Percentiles rank a stretch among this genome's conserved stretches.
Conservation (phyloP, 2,329 filamentous ascomycete genomes). For the Colletotrichum simmondsii region DNA sequence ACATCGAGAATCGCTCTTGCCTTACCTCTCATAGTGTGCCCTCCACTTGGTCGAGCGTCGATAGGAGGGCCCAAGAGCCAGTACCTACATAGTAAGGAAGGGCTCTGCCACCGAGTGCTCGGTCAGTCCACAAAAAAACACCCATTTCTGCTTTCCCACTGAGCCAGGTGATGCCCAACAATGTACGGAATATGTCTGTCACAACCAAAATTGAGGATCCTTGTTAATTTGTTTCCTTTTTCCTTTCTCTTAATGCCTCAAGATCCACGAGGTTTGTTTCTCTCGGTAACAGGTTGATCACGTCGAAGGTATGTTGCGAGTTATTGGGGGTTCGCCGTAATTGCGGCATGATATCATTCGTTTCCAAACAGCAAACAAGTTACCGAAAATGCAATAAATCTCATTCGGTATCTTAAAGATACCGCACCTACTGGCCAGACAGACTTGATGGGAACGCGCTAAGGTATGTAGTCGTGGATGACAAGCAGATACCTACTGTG, state of each 20-base stretch:
- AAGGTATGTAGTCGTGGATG: background rate
- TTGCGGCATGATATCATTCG: background rate
- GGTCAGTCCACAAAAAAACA: background rate
- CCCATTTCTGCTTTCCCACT: background rate
- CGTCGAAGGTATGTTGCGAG: background rate
- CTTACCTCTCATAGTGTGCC: background rate
- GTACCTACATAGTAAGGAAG: background rate
- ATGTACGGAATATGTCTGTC: background rate
- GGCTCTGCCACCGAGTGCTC: constrained; percentile 5
- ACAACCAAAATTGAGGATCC: background rate
- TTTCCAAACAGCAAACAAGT: background rate
- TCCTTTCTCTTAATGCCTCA: background rate
- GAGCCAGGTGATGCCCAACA: background rate
- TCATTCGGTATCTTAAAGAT: background rate
- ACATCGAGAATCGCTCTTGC: background rate
- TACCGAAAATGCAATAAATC: background rate
- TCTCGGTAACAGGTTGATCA: background rate
- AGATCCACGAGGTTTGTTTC: background rate
- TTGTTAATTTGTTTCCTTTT: background rate
- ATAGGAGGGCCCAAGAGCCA: background rate
- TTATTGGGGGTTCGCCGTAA: background rate
- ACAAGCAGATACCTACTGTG: background rate
- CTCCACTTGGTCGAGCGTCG: constrained; percentile 4
- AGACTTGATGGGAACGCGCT: background rate
- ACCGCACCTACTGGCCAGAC: background rate